Base-by-base conservation (phyloP, 1,284 basidiomycete genomes). In the Ustilago loliicola region DNA sequence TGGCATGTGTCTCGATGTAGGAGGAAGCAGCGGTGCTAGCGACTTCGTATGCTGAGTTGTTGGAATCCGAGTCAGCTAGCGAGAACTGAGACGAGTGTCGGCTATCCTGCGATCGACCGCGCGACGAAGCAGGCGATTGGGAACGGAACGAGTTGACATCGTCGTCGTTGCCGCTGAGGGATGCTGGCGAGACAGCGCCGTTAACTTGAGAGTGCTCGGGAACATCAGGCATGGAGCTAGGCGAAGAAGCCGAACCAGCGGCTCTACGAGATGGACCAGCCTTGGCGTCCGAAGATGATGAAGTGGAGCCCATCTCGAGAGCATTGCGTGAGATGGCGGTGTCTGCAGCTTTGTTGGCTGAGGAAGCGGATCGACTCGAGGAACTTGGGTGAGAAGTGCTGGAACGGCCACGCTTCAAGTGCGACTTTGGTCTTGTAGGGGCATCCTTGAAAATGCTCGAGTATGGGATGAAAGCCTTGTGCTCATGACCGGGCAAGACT, bases 381-480 rank as follows among this genome's bases (percentile, higher is more conserved):
- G 47, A 38, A 21, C 32, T 53, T 30, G 63, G 32, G 17, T 51
- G 17, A 0, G 66, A 36, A 6, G 19, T 55, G 54, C 38, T 64
- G 32, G 72, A 62, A 19, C 62, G 65, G 21, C 71, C 72, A 36
- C 66, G 63, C 53, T 71, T 70, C 47, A 65, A 21, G 13, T 55
- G 61, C 2, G 58, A 61, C 56, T 68, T 62, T 8, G 74, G 74
- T 7, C 75, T 52, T 2, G 60, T 63, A 9, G 75, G 75, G 2
- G 61, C 92, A 51, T 73, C 29, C 88, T 95, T 94, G 89, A 93
- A 95, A 91, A 96, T 93, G 72, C 77, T 80, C 17, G 82, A 77
- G 82, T 88, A 89, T 1, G 80, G 88, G 87, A 87, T 83, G 89
- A 91, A 91, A 21, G 91, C 91, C 88, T 92, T 92, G 87, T 92